Base-by-base conservation (phyloP, 768 basidiomycete species). In the Lactarius sanguifluus region DNA sequence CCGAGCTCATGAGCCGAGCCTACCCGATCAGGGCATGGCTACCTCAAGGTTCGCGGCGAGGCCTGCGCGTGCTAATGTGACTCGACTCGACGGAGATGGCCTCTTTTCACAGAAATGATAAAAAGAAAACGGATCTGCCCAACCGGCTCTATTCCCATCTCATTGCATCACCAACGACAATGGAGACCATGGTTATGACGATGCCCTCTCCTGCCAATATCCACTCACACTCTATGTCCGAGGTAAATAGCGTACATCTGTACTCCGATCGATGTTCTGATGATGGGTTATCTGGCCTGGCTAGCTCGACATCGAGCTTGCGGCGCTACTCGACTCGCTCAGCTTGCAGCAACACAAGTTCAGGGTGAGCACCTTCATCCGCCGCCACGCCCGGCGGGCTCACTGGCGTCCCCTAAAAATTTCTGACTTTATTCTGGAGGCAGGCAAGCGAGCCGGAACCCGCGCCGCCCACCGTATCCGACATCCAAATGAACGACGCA, bases 401-500 rank as follows among this genome's bases (percentile, higher is more conserved):
- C 40, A 12, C 36, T 38, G 12, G 36, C 32, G 32, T 2, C 3
- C 20, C 30, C 23, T 12, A n/a, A 40, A n/a, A 30, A n/a, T 55
- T 18, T 64, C 68, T 64, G 47, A 64, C 65, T 43, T 25, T 57
- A 28, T 30, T 63, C 20, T 69, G 68, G 70, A 71, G 70, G 68
- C 50, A 71, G 70, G 56, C 52, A 71, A 71, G 23, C 68, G 68
- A 61, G 43, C 64, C 64, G 28, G 57, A 41, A 6, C 57, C 66
- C 56, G 36, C 45, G 30, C 54, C 2, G 12, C 23, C 25, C 23
- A 52, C 47, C 68, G 68, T 34, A 15, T 28, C 57, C 70, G 70
- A 69, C 68, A 61, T 61, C 50, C 68, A 38, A 50, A 70, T 70
- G 70, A 62, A 50, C 70, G 70, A 69, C 70, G 70, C 43, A 41